Evolutionary conservation across 345 rosid genomes (phyloP), one percentile per base, ranked within the genome.

Genomic region (Bruguiera sexangula): DNA sequence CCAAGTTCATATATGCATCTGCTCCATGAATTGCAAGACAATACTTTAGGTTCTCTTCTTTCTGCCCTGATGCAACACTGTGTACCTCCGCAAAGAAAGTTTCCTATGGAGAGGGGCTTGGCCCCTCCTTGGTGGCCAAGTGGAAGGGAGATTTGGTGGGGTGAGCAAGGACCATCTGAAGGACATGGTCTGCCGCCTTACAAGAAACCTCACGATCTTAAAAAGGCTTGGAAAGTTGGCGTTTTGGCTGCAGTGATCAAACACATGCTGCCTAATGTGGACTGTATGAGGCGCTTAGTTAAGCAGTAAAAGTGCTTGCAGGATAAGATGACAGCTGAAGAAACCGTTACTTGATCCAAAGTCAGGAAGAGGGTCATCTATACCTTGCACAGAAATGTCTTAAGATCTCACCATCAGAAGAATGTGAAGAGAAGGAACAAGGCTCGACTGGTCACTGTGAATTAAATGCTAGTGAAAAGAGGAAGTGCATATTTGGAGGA

Each of bases 111-210:
- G n/a, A 81, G 62, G 63, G 88, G 93, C 6, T 56, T 84, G 51
- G 82, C 87, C 10, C 96, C 93, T 0, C 91, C 96, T 1, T 86
- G 96, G 96, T 88, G 96, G 93, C 91, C 93, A 1, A 74, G 73
- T 0, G 87, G 93, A 51, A 54, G 24, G 0, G 91, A 88, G 78
- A 9, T 67, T 0, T 84, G 96, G 96, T 88, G 93, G 96, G 93
- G 85, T 21, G 74, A 85, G 48, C 85, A 84, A 54, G 92, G 89
- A 22, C 7, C 21, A 11, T 65, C 86, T 0, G 48, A 66, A 15
- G 83, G 82, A 57, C 88, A 82, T 5, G 86, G 92, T 3, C 79
- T 79, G 0, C 97, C 96, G 1, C 96, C 89, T 3, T 86, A 86
- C 26, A 80, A 76, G 67, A 88, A 81, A 76, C 97, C 89, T 31